Base-by-base conservation (phyloP, 2,329 filamentous ascomycete species). In the Colletotrichum sublineola region DNA sequence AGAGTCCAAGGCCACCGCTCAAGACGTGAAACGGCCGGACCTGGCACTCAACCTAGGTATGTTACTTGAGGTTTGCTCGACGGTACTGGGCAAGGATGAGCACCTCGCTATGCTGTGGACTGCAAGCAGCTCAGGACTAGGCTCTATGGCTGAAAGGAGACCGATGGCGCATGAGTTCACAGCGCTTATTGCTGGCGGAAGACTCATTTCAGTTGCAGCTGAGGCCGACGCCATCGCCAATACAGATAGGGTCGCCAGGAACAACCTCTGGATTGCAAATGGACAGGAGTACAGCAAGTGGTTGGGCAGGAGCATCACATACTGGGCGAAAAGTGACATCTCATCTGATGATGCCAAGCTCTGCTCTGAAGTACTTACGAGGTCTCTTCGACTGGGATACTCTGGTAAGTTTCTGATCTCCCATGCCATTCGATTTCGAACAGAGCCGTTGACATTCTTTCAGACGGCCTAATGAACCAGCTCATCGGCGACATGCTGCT, bases 351-450 rank as follows among this genome's bases (percentile, higher is more conserved):
- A 83, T 11, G 73, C 80, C 15, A 86, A 82, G 61, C 77, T 86
- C 9, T 84, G 82, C 55, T 84, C 84, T 20, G 84, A 86, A 3
- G 62, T 91, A 1, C 82, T 90, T 18, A 82, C 88, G 4, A 91
- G 92, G 74, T 86, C 89, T 1, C 82, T 96, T 71, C 91, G 88
- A 40, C 80, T 97, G 40, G 94, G 94, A 3, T 94, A 96, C 81
- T 84, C 87, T 65, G 92, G 94, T 93, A 85, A 78, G 83, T 46
- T 20, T 33, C 0, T 18, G 31, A 44, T 48, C 18, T 50, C 18
- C 3, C n/a, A 38, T 12, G 48, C 8, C 29, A 8, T 58, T 42
- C 36, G 44, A 75, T 81, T 68, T 8, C 1, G 14, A 11, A 29
- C 24, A 6, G 15, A 24, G 6, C 15, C 15, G 31, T 38, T 71